Conservation (phyloP, 805 yeast species). For the Lipomyces mesembrius region DNA sequence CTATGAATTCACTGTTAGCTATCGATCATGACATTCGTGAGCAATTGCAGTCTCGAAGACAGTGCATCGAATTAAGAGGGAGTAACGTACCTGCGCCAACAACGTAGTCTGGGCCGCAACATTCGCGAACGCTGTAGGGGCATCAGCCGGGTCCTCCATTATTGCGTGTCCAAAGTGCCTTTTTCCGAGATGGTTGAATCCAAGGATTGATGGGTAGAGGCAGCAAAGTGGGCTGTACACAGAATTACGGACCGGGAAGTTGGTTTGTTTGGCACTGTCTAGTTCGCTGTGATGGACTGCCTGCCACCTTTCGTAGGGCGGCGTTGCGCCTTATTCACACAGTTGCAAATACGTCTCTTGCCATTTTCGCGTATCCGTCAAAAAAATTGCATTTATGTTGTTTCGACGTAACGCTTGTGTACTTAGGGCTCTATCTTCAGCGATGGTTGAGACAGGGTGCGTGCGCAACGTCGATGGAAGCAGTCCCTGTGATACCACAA, state of each 20-base stretch:
- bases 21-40: not conserved
- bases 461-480: too few relatives aligned
- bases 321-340: not conserved
- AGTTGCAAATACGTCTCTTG: not conserved
- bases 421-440: not conserved
- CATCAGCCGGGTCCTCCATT: constrained; percentile 24
- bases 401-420: not conserved
- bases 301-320: not conserved
- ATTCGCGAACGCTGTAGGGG: constrained; percentile 27
- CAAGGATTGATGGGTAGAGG: constrained; percentile 1
- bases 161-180: not conserved
- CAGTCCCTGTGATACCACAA: too few relatives aligned
- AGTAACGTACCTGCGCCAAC: constrained; percentile 31
- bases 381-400: not conserved
- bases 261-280: too few relatives aligned
- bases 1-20: constrained; percentile 10
- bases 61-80: not conserved
- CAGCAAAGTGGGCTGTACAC: not conserved
- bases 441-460: too few relatives aligned
- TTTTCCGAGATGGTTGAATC: not conserved
- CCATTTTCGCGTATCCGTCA: not conserved
- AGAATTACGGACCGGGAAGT: not conserved
- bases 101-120: constrained; percentile 35
- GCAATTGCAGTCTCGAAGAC: constrained; percentile 1
- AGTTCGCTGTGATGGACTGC: not conserved